Base-by-base conservation (phyloP, 768 basidiomycete genomes). In the Paxillus ammoniavirescens region DNA sequence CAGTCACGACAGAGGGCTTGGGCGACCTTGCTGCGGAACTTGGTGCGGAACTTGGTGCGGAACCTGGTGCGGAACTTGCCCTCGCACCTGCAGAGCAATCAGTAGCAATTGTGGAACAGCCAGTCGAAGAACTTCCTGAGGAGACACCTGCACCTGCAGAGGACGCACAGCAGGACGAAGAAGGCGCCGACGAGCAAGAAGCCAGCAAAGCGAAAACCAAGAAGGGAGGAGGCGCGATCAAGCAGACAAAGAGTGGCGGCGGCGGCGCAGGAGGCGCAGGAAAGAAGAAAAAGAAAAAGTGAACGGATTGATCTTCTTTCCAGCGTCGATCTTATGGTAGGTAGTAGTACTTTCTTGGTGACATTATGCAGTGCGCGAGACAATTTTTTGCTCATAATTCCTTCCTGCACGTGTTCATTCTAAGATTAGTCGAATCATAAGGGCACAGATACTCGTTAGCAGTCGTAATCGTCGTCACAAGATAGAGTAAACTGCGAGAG, bases 161-260 rank as follows among this genome's bases (percentile, higher is more conserved):
- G 0, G 58, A 59, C 2, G 46, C 14, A 15, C 35, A 59, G 7
- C 43, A 40, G 1, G 55, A 45, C 9, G 13, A 61, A 17, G 5
- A 2, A 14, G n/a, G 1, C 4, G 44, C 5, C 0, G 52, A 18
- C 1, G 47, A 21, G 1, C 23, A 4, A 41, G 1, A 5, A 56
- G 52, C 37, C 58, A 58, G 3, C 26, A 26, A 26, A 26, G 1
- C 26, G 48, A 63, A 61, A 5, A 59, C 58, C 54, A 65, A 59
- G 37, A 40, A 47, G 42, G 43, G 41, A 23, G 42, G 45, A 43
- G 42, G 37, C 47, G 26, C 31, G 47, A 49, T 60, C 3, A 18
- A 43, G 15, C 4, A 7, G 30, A 51, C 35, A 15, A 36, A 17
- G 45, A 42, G 51, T 36, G 13, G 31, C 31, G 49, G 42, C 10